These are phyloP conservation scores for Aspergillus sp. DNA, from an alignment of 2,329 filamentous ascomycete genomes.

Conservation along the genomic window DNA sequence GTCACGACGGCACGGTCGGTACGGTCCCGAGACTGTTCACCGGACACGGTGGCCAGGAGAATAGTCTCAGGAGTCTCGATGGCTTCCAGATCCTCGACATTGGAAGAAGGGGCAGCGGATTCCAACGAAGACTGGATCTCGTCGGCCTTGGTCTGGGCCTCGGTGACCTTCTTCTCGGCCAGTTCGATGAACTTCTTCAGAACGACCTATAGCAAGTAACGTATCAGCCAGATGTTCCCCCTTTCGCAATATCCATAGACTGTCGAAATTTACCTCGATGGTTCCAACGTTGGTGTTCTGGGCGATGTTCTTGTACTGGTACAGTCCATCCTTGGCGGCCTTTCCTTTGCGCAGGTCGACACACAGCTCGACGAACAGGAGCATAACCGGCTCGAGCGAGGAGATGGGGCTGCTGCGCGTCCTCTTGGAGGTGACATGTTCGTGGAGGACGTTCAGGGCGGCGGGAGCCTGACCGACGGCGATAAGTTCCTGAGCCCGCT, in stretches of 20 bases:
- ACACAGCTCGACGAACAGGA: slow-evolving; percentile 93
- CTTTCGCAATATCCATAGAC: background rate
- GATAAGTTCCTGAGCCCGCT: slow-evolving; percentile 96
- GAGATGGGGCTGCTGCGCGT: slow-evolving; percentile 96
- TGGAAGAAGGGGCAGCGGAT: slow-evolving; percentile 67
- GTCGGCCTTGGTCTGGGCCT: slow-evolving; percentile 93
- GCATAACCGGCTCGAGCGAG: slow-evolving; percentile 96
- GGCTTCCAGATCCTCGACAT: slow-evolving; percentile 92
- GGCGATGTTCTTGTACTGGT: slow-evolving; percentile 99
- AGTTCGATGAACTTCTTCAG: slow-evolving; percentile 98
- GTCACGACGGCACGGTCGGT: slow-evolving; percentile 98
- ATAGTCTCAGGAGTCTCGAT: slow-evolving; percentile 98
- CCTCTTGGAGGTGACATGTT: slow-evolving; percentile 98
- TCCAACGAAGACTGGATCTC: slow-evolving; percentile 88
- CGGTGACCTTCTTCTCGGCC: slow-evolving; percentile 92
- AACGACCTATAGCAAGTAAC: slow-evolving; percentile 61
- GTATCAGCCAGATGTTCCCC: slow-evolving; percentile 5
- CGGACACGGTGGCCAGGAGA: slow-evolving; percentile 93
- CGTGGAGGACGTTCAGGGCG: slow-evolving; percentile 91
- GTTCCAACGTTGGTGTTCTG: slow-evolving; percentile 98
- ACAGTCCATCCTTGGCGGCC: slow-evolving; percentile 95
- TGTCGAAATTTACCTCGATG: slow-evolving; percentile 68
- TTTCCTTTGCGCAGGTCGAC: slow-evolving; percentile 98
- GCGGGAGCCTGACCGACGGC: slow-evolving; percentile 91
- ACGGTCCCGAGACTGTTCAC: slow-evolving; percentile 94